Base-by-base conservation (phyloP, 495 filamentous ascomycete species). In the Neurospora sp. region DNA sequence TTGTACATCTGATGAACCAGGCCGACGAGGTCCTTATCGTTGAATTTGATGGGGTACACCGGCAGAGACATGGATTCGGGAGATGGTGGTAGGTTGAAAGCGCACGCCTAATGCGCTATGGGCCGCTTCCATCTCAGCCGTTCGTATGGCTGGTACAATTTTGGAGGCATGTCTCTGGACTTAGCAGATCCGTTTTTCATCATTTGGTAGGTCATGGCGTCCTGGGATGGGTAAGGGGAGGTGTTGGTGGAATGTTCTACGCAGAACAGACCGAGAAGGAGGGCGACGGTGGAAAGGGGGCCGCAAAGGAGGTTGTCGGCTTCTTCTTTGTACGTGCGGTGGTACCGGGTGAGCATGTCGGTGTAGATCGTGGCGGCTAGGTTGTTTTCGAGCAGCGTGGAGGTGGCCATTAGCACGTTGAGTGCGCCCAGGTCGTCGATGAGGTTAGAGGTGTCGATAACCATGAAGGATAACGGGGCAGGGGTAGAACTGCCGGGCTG, bases 211-310 rank as follows among this genome's bases (percentile, higher is more conserved):
- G 71, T 65, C 1, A 75, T n/a, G 16, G 76, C 9, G 16, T 73
- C 7, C 38, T 80, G 76, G 22, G 76, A 74, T 12, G 78, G 79
- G 5, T 72, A 69, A 3, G 75, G 69, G 9, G 76, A 74, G n/a
- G 79, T 78, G 44, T 80, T 77, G 3, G 78, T 78, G 78, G 72
- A 79, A 44, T 75, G 75, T 38, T 80, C 75, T 44, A 78, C 69
- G 22, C 75, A 78, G 12, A 48, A 27, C 2, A 80, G 22, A 31
- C 76, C 78, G 42, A 80, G 72, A 3, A 80, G 78, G 0, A 79
- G 68, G 4, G 76, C 76, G 53, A 76, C 20, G 2, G 78, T 79
- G 18, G 69, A 61, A 12, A 72, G 39, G 14, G 78, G 75, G 0
- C 73, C 76, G 40, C 72, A 39, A 10, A 79, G 53, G 9, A 80